A percentile compares a stretch with the other conserved stretches of the same genome.
Evolutionary conservation across 306 rosid species (phyloP).

Genomic region (Sesbania bispinosa): DNA sequence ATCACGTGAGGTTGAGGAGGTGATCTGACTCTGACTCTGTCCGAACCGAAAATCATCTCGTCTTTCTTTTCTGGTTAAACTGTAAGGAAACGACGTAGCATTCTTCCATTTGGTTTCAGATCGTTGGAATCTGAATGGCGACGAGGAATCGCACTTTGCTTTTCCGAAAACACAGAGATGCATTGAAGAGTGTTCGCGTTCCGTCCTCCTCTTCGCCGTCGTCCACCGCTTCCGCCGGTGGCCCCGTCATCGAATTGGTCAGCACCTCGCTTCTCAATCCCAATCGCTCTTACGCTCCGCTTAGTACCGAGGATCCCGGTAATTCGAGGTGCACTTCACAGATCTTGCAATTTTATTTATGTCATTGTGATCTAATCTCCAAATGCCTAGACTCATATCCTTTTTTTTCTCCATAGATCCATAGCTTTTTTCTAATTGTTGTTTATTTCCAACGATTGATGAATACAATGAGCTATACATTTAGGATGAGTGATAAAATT

Average conservation of each 20-base stretch:
- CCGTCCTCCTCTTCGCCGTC: slow-evolving; percentile 48
- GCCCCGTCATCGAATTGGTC: slow-evolving; percentile 89
- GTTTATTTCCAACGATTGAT: neutral
- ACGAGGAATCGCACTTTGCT: slow-evolving; percentile 63
- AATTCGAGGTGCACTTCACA: slow-evolving; percentile 63
- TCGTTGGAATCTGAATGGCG: slow-evolving; percentile 55
- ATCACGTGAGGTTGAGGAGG: slow-evolving; percentile 40
- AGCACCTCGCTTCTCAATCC: slow-evolving; percentile 74
- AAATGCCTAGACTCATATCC: neutral
- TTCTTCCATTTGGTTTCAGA: slow-evolving; percentile 17
- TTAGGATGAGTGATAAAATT: too few species aligned
- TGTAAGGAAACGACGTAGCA: slow-evolving; percentile 27
- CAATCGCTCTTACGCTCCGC: slow-evolving; percentile 79
- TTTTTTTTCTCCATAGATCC: slow-evolving; percentile 6
- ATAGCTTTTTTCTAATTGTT: neutral
- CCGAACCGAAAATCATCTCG: neutral
- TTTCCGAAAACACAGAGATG: slow-evolving; percentile 61
- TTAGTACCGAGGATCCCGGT: slow-evolving; percentile 95
- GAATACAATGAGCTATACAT: too few species aligned
- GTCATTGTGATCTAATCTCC: slow-evolving; percentile 6
- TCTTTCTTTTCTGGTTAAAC: slow-evolving; percentile 2
- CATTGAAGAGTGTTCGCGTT: slow-evolving; percentile 75
- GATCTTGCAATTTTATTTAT: slow-evolving; percentile 19
- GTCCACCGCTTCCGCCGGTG: slow-evolving; percentile 46
- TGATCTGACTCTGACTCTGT: slow-evolving; percentile 5